Evolutionary conservation across 345 rosid species (phyloP).

Genomic region (Brassica nigra): DNA sequence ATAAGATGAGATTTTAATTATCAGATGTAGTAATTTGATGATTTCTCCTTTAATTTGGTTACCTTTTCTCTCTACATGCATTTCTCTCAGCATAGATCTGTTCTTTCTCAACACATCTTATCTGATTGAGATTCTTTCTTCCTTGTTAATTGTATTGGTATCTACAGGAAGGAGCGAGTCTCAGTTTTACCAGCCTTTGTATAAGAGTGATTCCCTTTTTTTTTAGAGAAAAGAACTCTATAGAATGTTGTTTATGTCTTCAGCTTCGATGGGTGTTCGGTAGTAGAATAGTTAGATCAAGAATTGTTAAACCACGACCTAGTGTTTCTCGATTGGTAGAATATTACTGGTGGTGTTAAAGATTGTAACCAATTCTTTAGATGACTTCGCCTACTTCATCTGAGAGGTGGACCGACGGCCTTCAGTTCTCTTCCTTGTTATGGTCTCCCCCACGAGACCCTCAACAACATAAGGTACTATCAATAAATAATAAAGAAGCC

Average conservation of each 20-base stretch:
- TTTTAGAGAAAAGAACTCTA: background rate
- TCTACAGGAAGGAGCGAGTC: conserved; percentile 27
- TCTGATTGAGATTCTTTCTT: conserved; percentile 5
- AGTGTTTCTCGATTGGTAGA: conserved; percentile 33
- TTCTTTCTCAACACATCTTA: conserved; percentile 4
- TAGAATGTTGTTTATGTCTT: background rate
- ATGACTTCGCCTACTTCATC: conserved; percentile 53
- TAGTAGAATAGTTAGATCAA: conserved; percentile 11
- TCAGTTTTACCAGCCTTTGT: background rate
- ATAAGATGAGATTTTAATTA: background rate
- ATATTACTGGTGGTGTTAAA: background rate
- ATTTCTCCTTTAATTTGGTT: background rate
- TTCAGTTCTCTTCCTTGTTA: conserved; percentile 81
- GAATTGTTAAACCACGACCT: background rate
- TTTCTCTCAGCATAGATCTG: conserved; percentile 19
- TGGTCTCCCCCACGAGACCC: conserved; percentile 86
- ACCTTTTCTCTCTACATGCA: background rate
- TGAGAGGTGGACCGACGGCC: conserved; percentile 95
- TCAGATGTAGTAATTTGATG: background rate
- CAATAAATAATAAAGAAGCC: conserved; percentile 6
- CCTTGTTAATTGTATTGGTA: conserved; percentile 1
- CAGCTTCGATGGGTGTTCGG: conserved; percentile 7
- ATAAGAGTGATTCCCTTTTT: background rate
- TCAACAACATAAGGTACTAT: conserved; percentile 68
- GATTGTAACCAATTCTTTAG: conserved; percentile 7